Evolutionary conservation across 192 early-diverging fungal genomes (phyloP), one percentile per base, ranked within the genome.

Genomic region (Coemansia guatemalensis): DNA sequence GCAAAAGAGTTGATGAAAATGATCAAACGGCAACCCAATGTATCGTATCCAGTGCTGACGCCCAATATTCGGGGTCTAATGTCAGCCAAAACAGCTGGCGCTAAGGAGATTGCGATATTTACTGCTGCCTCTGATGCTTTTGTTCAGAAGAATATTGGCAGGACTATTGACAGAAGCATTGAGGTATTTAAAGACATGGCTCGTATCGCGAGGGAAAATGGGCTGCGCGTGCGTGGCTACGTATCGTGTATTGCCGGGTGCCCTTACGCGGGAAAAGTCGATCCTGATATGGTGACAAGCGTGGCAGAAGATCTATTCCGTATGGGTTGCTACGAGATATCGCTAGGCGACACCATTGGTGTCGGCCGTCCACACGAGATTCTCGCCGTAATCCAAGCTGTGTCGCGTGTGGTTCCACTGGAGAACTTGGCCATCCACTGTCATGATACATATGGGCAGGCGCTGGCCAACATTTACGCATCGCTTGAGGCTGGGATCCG

Each of bases 371-470:
- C 90, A 20, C 83, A 83, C 35, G 74, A 67, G 54, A 90, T 93
- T 75, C 65, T 56, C 4, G 82, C 61, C 5, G 84, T 96, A 86
- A 62, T 99, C 41, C 76, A 91, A 29, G 84, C 72, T 1, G 90
- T 95, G 6, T 63, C 84, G 3, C 70, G 84, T 58, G 83, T 83
- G 18, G 86, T 97, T 1, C 90, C 95, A 6, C 67, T 89, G 5
- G 84, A 91, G 30, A 81, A 84, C 39, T 75, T 97, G 47, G 95
- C 94, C 14, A 90, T 94, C 3, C 96, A 99, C 56, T 95, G 94
- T 67, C 96, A 99, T 59, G 96, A 99, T 72, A 99, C 96, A 8
- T 99, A 96, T 74, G 96, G 96, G 5, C 94, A 95, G 75, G 96
- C 95, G 0, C 77, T 99, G 47, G 95, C 89, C 22, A 99, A 99